phyloP scores from a whole-genome alignment of 163 green algal genomes.

The Scenedesmus sp. region DNA sequence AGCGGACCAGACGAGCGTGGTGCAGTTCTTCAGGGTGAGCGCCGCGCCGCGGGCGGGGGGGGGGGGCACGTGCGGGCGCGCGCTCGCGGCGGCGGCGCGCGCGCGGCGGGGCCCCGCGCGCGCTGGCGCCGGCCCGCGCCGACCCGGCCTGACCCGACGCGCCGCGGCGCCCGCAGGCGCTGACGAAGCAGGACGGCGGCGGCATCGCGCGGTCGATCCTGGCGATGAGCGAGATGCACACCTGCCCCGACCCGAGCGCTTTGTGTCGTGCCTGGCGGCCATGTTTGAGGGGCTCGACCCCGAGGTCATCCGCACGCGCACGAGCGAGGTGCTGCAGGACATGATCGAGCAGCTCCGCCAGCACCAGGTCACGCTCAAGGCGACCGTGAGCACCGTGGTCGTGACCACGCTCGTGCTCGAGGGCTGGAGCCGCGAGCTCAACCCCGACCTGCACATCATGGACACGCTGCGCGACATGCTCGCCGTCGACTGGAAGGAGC shows the following conservation, averaged over 20 bases:
- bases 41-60: slow-evolving; percentile 62
- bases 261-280: slow-evolving; percentile 73
- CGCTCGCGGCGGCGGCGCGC: no score
- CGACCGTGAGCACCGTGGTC: slow-evolving; percentile 86
- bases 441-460: slow-evolving; percentile 85
- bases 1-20: slow-evolving; percentile 71
- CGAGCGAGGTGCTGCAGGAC: slow-evolving; percentile 79
- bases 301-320: slow-evolving; percentile 74
- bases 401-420: slow-evolving; percentile 96
- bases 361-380: slow-evolving; percentile 88
- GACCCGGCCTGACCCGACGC: no score
- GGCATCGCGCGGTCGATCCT: slow-evolving; percentile 68
- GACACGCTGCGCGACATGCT: slow-evolving; percentile 77
- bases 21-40: slow-evolving; percentile 64
- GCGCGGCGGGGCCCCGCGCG: no score
- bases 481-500: slow-evolving; percentile 59
- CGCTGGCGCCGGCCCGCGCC: no score
- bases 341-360: slow-evolving; percentile 86
- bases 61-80: slow-evolving; percentile 59
- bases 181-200: slow-evolving; percentile 76
- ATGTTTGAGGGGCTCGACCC: slow-evolving; percentile 82
- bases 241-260: slow-evolving; percentile 66
- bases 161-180: slow-evolving; percentile 76
- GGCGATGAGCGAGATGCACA: slow-evolving; percentile 56
- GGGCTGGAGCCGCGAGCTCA: slow-evolving; percentile 91